A percentile compares a stretch with the other conserved stretches of the same genome.
These are phyloP conservation scores for Zygosaccharomyces bisporus DNA, from an alignment of 805 yeast species.

Conservation along the genomic window DNA sequence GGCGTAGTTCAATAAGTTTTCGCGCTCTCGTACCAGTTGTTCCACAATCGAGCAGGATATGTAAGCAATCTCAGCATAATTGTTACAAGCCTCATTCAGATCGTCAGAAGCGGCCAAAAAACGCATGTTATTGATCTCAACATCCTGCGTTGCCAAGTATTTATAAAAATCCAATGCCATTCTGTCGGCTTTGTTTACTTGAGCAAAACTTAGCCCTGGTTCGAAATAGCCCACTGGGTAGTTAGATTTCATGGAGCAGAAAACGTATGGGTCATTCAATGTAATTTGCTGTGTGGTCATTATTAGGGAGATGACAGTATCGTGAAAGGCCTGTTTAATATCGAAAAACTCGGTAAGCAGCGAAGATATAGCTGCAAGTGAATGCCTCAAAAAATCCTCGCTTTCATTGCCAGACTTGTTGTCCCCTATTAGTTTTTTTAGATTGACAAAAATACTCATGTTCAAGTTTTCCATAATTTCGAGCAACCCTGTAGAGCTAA, in stretches of 20 bases:
- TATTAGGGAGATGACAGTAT: constrained; percentile 52
- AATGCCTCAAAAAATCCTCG: constrained; percentile 33
- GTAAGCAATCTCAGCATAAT: constrained; percentile 36
- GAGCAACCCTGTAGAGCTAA: constrained; percentile 29
- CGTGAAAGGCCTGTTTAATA: constrained; percentile 68
- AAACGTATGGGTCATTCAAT: constrained; percentile 70
- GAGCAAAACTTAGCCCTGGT: constrained; percentile 20
- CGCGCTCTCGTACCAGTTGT: constrained; percentile 66
- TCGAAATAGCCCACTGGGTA: constrained; percentile 35
- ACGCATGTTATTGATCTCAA: constrained; percentile 39
- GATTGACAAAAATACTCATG: constrained; percentile 32
- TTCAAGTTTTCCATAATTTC: constrained; percentile 34
- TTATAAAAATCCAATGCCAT: constrained; percentile 47
- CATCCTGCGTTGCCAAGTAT: constrained; percentile 46
- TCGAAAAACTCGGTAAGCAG: constrained; percentile 65
- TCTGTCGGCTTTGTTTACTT: constrained; percentile 37
- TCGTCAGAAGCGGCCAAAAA: constrained; percentile 33
- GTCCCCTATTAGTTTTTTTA: constrained; percentile 24
- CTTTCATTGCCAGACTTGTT: constrained; percentile 29
- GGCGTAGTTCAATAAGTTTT: constrained; percentile 64
- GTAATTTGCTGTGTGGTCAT: constrained; percentile 69
- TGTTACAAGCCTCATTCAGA: constrained; percentile 33
- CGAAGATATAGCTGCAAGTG: constrained; percentile 27
- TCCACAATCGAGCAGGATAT: constrained; percentile 42
- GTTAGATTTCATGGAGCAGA: constrained; percentile 59